Conservation (phyloP, 257 asterid species). For the Plantago elongata region DNA sequence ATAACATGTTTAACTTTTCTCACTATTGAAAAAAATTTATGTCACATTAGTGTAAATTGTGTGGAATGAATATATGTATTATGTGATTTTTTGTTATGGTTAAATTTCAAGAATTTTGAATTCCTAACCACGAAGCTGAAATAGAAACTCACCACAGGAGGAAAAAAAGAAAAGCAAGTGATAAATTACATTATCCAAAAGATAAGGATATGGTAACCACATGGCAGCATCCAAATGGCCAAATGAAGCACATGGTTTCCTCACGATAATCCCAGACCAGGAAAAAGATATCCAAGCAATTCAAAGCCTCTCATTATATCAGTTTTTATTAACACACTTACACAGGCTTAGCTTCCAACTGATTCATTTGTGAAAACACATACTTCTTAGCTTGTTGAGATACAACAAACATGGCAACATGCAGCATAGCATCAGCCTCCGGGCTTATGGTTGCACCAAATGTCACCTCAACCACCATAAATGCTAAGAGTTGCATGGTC, state of each 20-base stretch:
- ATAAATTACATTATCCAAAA: conserved; percentile 40
- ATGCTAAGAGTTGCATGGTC: conserved; percentile 18
- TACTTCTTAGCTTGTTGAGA: neutral
- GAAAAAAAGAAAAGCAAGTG: neutral
- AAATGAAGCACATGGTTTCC: conserved; percentile 15
- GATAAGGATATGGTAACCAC: conserved; percentile 43
- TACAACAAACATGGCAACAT: conserved; percentile 37
- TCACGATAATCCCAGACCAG: conserved; percentile 34
- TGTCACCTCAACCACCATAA: conserved; percentile 20
- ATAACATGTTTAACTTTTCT: too few species aligned
- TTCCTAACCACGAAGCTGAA: too few species aligned
- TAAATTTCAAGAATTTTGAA: too few species aligned
- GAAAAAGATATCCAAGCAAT: conserved; percentile 39
- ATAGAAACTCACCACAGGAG: too few species aligned
- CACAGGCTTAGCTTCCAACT: conserved; percentile 1
- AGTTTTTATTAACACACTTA: conserved; percentile 8
- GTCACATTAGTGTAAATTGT: too few species aligned
- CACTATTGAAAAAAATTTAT: too few species aligned
- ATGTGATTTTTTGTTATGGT: too few species aligned
- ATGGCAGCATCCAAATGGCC: conserved; percentile 46
- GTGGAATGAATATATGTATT: too few species aligned
- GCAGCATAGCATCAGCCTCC: conserved; percentile 49
- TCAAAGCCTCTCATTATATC: conserved; percentile 28
- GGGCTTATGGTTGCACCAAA: conserved; percentile 35
- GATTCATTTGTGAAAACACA: neutral